Percentiles rank a stretch among this genome's conserved stretches.
Conservation (phyloP, 176 grass and related monocot species). For the Phoenix roebelenii region DNA sequence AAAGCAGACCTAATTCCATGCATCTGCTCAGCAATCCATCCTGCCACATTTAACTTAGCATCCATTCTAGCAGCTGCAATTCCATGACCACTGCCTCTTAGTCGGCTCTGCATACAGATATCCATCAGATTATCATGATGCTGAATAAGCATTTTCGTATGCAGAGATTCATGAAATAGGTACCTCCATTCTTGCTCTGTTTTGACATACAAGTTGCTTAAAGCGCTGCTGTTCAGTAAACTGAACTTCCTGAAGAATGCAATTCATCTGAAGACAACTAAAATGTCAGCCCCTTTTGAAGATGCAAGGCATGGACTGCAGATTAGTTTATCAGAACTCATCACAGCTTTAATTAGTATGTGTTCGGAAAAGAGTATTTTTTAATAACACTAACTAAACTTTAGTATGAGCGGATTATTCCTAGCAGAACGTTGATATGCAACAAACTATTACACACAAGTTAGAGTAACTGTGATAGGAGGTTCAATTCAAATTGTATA, state of each 20-base stretch:
- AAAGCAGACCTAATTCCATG: conserved; percentile 74
- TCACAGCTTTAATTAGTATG: too few species aligned
- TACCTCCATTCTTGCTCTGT: conserved; percentile 99
- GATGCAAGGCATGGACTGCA: conserved; percentile 4
- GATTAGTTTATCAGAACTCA: neutral
- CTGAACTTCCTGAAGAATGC: conserved; percentile 95
- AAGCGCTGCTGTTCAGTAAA: conserved; percentile 93
- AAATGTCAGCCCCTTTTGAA: conserved; percentile 1
- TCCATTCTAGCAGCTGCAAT: conserved; percentile 94
- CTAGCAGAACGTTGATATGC: neutral
- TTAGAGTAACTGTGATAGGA: too few species aligned
- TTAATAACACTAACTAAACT: too few species aligned
- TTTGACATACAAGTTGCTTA: conserved; percentile 99
- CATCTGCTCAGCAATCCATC: conserved; percentile 94
- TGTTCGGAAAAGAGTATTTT: too few species aligned
- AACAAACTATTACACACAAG: too few species aligned
- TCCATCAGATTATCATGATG: conserved; percentile 27
- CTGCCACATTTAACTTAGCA: conserved; percentile 86
- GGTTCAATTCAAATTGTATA: too few species aligned
- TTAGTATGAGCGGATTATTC: too few species aligned
- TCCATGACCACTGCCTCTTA: conserved; percentile 90
- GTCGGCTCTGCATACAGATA: conserved; percentile 57
- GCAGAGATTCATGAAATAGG: conserved; percentile 10
- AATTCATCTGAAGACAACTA: conserved; percentile 56
- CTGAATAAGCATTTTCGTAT: conserved; percentile 12